Base-by-base conservation (phyloP, 768 basidiomycete species). In the Trametes cinnabarina region DNA sequence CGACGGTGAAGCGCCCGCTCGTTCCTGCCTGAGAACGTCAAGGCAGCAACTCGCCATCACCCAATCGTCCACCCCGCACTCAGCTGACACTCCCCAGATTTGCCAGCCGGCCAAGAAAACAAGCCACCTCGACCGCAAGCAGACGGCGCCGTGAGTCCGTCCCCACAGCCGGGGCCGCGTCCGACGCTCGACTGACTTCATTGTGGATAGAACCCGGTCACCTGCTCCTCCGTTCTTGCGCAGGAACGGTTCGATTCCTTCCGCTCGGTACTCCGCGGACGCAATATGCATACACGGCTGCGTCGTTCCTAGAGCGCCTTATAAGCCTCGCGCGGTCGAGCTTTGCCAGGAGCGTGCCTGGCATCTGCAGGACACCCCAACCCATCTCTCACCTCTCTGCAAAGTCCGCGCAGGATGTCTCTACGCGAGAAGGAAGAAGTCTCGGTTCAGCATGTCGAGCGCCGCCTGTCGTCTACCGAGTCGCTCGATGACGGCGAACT, bases 401-500 rank as follows among this genome's bases (percentile, higher is more conserved):
- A 11, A 11, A 4, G 51, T 15, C 14, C 42, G 42, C n/a, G 3
- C 25, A 39, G 4, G 10, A 59, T 59, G 58, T 59, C 58, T 22
- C 47, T 59, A 10, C 20, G 48, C 32, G 58, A 59, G 58, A 59
- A 59, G 39, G 46, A 53, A n/a, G 25, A 59, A 22, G 51, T 53
- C 30, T 47, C 40, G 15, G 47, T 59, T 14, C 15, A 23, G 28
- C 39, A 59, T 4, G 47, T 59, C 30, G 58, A 59, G 28, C 46
- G 51, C 6, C 51, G 39, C 12, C 11, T 40, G 17, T 59, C 58
- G 20, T 32, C 25, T n/a, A 47, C 22, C n/a, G 43, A 26, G 9
- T 26, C 58, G 25, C 4, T 32, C 17, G 32, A 41, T 3, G 68
- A 71, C 42, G 63, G 37, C 26, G 65, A 65, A 30, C 57, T 71